phyloP scores from a whole-genome alignment of 1,284 basidiomycete species.

The Moesziomyces globuligerus region DNA sequence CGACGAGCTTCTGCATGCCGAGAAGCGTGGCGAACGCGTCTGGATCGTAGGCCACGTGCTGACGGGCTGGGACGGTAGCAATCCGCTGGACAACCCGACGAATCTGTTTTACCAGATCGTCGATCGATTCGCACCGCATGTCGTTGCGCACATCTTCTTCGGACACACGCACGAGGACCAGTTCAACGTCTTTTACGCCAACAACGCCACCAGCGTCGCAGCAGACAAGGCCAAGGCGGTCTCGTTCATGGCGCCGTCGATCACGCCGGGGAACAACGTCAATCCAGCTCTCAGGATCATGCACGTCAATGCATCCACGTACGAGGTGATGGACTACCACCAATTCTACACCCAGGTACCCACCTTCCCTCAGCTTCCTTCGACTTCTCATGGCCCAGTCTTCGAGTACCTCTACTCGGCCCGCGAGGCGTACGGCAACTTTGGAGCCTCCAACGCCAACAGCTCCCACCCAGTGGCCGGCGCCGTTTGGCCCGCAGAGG shows the following conservation, averaged over 20 bases:
- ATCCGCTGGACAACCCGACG: constrained; percentile 71
- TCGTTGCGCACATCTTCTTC: constrained; percentile 82
- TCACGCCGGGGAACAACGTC: constrained; percentile 78
- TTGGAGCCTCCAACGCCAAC: constrained; percentile 66
- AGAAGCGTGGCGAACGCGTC: constrained; percentile 68
- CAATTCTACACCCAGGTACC: constrained; percentile 61
- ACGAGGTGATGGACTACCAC: constrained; percentile 63
- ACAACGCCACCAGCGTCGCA: constrained; percentile 71
- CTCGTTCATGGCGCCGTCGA: constrained; percentile 74
- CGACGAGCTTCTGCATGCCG: constrained; percentile 75
- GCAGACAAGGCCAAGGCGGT: constrained; percentile 63
- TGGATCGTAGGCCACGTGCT: constrained; percentile 84
- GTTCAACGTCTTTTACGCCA: constrained; percentile 81
- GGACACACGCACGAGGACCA: constrained; percentile 86
- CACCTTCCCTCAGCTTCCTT: constrained; percentile 68
- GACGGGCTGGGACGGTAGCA: constrained; percentile 75
- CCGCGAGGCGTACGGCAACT: constrained; percentile 74
- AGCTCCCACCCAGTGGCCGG: constrained; percentile 9
- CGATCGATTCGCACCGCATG: constrained; percentile 79
- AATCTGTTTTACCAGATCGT: constrained; percentile 72
- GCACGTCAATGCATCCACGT: constrained; percentile 76
- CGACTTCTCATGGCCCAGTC: constrained; percentile 74
- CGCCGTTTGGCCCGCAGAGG: constrained; percentile 73
- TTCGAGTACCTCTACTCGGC: constrained; percentile 79
- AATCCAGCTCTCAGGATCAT: constrained; percentile 83